phyloP scores from a whole-genome alignment of 768 basidiomycete genomes.

The Calocybe indica region DNA sequence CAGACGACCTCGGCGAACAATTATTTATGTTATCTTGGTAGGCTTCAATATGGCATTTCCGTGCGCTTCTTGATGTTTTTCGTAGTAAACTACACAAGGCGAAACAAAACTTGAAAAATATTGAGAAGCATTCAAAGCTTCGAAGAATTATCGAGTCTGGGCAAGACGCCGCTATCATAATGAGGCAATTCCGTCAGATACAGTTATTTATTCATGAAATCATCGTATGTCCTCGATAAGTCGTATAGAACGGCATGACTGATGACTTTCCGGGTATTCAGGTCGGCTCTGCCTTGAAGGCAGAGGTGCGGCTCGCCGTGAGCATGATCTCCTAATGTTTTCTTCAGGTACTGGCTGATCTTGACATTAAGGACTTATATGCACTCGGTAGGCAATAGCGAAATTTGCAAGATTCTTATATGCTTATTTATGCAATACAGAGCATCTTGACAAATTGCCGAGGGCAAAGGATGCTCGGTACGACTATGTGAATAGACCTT shows the following conservation, averaged over 20 bases:
- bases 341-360: background rate
- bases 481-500: slow-evolving; percentile 10
- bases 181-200: slow-evolving; percentile 6
- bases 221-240: background rate
- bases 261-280: background rate
- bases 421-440: background rate
- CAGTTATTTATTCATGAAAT: slow-evolving; percentile 9
- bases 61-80: background rate
- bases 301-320: slow-evolving; percentile 11
- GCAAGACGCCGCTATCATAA: slow-evolving; percentile 7
- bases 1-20: slow-evolving; percentile 11
- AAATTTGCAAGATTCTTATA: background rate
- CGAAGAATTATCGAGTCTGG: slow-evolving; percentile 10
- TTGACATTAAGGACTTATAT: slow-evolving; percentile 8
- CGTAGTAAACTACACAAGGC: slow-evolving; percentile 5
- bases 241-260: background rate
- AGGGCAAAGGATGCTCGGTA: slow-evolving; percentile 12
- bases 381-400: slow-evolving; percentile 6
- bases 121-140: slow-evolving; percentile 6
- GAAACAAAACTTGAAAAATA: slow-evolving; percentile 3
- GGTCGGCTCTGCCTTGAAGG: slow-evolving; percentile 11
- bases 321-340: background rate
- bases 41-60: background rate
- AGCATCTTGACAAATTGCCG: slow-evolving; percentile 11
- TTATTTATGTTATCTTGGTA: slow-evolving; percentile 10